phyloP scores from a whole-genome alignment of 2,329 filamentous ascomycete genomes.

The Neopestalotiopsis rosae region DNA sequence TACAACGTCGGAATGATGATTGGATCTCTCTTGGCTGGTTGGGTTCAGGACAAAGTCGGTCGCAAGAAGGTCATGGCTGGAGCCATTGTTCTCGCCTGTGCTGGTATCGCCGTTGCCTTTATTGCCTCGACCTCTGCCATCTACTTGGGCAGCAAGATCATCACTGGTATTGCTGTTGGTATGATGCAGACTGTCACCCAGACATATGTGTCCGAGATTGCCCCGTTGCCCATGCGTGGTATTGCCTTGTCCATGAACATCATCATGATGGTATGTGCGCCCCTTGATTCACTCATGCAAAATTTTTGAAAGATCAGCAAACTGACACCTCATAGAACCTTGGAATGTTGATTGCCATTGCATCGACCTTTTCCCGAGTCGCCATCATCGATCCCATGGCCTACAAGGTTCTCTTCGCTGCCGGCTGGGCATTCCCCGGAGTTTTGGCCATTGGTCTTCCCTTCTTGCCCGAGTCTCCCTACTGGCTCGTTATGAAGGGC shows the following conservation, averaged over 20 bases:
- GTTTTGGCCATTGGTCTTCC: constrained; percentile 25
- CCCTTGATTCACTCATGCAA: neutral
- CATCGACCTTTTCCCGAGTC: constrained; percentile 23
- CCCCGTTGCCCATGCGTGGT: constrained; percentile 23
- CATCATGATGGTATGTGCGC: constrained; percentile 11
- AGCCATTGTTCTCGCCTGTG: constrained; percentile 18
- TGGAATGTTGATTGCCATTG: constrained; percentile 18
- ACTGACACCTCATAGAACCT: constrained; percentile 3
- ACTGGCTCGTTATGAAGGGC: constrained; percentile 40
- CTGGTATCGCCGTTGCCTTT: constrained; percentile 26
- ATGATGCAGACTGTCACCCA: constrained; percentile 24
- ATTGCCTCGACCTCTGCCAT: constrained; percentile 21
- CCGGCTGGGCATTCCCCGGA: constrained; percentile 20
- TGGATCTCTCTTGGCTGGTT: constrained; percentile 25
- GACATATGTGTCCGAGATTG: constrained; percentile 25
- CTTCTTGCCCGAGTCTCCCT: constrained; percentile 42
- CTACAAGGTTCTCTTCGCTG: constrained; percentile 24
- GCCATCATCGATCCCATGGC: constrained; percentile 24
- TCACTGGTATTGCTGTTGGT: constrained; percentile 27
- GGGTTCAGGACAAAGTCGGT: constrained; percentile 26
- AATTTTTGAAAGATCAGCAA: neutral
- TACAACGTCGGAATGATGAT: constrained; percentile 28
- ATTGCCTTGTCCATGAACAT: constrained; percentile 24
- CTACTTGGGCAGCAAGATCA: constrained; percentile 29
- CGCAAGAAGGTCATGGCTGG: constrained; percentile 24